These are phyloP conservation scores for Irpex sp. DNA, from an alignment of 1,284 basidiomycete species.

Conservation along the genomic window DNA sequence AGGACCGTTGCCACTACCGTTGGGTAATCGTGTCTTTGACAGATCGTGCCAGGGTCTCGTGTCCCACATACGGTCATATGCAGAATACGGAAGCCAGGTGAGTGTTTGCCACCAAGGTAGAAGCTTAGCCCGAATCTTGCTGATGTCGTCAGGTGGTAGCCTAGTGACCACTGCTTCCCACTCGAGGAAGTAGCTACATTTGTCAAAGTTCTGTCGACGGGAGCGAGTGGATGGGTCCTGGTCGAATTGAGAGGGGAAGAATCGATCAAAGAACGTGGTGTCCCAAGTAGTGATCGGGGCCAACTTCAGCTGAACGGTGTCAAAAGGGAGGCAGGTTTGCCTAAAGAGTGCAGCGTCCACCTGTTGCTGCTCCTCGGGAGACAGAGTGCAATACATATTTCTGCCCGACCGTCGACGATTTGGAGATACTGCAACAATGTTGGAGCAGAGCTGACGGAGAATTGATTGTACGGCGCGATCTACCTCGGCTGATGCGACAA, in stretches of 20 bases:
- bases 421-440: background rate
- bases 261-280: background rate
- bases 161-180: background rate
- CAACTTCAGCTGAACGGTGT: background rate
- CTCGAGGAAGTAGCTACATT: background rate
- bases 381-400: background rate
- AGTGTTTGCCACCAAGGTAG: background rate
- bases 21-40: background rate
- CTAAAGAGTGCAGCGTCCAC: background rate
- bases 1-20: background rate
- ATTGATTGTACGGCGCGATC: background rate
- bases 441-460: background rate
- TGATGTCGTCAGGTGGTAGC: background rate
- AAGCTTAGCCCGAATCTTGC: background rate
- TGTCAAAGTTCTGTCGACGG: background rate
- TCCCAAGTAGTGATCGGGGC: background rate
- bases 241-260: background rate
- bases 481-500: background rate
- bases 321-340: background rate
- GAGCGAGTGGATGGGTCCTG: background rate
- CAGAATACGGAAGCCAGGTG: background rate
- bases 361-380: background rate
- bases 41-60: background rate
- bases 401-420: background rate
- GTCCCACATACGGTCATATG: background rate